Percentiles rank a stretch among this genome's conserved stretches.
phyloP scores from a whole-genome alignment of 2,329 filamentous ascomycete species.

The Sclerotinia minor region DNA sequence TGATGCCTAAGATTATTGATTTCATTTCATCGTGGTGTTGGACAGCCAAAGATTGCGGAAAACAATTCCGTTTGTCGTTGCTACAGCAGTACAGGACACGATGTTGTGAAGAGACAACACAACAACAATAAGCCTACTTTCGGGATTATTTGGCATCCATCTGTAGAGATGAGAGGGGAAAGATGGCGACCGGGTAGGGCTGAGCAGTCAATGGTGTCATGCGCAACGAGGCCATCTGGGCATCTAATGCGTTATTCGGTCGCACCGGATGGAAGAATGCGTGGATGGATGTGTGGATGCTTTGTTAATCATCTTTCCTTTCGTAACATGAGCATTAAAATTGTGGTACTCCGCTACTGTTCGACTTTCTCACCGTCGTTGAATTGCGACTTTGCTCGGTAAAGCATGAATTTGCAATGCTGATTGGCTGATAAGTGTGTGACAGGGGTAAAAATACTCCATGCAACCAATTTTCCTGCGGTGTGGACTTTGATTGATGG shows the following conservation, averaged over 20 bases:
- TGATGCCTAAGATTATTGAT: conserved; percentile 7
- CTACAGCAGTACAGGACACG: background rate
- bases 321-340: conserved; percentile 11
- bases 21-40: background rate
- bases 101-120: conserved; percentile 5
- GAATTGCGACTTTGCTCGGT: conserved; percentile 25
- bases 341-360: conserved; percentile 17
- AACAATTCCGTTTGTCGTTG: conserved; percentile 3
- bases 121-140: conserved; percentile 12
- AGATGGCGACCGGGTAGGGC: conserved; percentile 33
- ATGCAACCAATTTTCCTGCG: conserved; percentile 28
- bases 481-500: conserved; percentile 28
- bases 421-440: conserved; percentile 26
- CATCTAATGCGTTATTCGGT: conserved; percentile 21
- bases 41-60: conserved; percentile 1
- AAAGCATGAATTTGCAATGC: conserved; percentile 15
- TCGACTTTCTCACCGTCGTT: conserved; percentile 27
- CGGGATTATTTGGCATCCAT: conserved; percentile 19
- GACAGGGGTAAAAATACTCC: conserved; percentile 17
- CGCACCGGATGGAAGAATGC: conserved; percentile 18
- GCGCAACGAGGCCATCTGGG: conserved; percentile 21
- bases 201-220: conserved; percentile 29
- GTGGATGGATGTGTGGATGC: conserved; percentile 8
- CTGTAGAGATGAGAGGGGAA: conserved; percentile 20
- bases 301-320: conserved; percentile 13